A percentile compares a stretch with the other conserved stretches of the same genome.
Evolutionary conservation across 1,139 yeast genomes (phyloP).

Genomic region (Pichia kudriavzevii): DNA sequence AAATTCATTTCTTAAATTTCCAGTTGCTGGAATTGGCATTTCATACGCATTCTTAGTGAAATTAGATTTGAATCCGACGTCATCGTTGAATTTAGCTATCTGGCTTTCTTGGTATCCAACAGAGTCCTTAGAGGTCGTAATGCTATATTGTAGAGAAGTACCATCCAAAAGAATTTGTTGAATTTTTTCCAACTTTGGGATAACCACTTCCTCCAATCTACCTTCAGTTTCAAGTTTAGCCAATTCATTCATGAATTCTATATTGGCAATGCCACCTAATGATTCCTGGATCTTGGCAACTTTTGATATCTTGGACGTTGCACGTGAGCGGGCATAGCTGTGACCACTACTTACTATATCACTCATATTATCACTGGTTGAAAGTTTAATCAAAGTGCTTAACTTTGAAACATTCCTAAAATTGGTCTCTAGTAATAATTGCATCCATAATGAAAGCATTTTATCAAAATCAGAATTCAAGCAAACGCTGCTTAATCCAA

Average conservation of each 20-base stretch:
- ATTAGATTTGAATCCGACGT: slow-evolving; percentile 9
- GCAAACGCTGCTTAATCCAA: slow-evolving; percentile 62
- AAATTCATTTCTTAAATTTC: slow-evolving; percentile 29
- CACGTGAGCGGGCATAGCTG: slow-evolving; percentile 64
- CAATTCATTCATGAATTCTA: slow-evolving; percentile 59
- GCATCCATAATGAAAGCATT: slow-evolving; percentile 59
- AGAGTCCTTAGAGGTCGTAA: slow-evolving; percentile 50
- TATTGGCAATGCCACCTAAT: slow-evolving; percentile 68
- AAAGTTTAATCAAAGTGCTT: slow-evolving; percentile 60
- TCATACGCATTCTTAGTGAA: slow-evolving; percentile 16
- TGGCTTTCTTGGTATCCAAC: slow-evolving; percentile 37
- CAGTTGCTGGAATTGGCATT: not conserved
- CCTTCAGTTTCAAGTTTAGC: slow-evolving; percentile 52
- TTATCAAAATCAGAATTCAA: slow-evolving; percentile 56
- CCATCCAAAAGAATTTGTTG: slow-evolving; percentile 37
- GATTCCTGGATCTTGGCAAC: slow-evolving; percentile 56
- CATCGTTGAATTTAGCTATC: slow-evolving; percentile 32
- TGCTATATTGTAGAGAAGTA: slow-evolving; percentile 41
- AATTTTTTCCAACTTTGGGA: slow-evolving; percentile 58
- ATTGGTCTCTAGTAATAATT: slow-evolving; percentile 62
- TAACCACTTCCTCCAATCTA: slow-evolving; percentile 42
- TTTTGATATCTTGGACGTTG: slow-evolving; percentile 57
- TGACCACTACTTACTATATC: slow-evolving; percentile 85
- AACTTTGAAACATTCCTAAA: slow-evolving; percentile 66
- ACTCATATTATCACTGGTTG: slow-evolving; percentile 74